phyloP scores from a whole-genome alignment of 495 filamentous ascomycete genomes.

The Neurospora sp. region DNA sequence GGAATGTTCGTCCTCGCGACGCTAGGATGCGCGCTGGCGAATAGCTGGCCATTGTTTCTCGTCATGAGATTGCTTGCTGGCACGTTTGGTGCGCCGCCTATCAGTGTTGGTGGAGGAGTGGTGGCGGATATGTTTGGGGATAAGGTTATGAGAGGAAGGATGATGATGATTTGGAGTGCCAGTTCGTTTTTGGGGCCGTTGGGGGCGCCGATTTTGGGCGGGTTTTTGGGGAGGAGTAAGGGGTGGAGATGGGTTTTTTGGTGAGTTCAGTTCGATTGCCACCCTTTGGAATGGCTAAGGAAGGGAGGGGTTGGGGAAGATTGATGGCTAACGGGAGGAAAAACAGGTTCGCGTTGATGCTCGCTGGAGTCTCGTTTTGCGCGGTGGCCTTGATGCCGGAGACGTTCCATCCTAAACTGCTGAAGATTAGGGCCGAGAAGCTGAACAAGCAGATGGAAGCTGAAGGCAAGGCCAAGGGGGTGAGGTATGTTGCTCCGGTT shows the following conservation, averaged over 20 bases:
- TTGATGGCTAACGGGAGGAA: not conserved
- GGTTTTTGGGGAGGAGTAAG: slow-evolving; percentile 15
- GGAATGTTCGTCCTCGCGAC: slow-evolving; percentile 59
- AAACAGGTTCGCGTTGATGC: slow-evolving; percentile 27
- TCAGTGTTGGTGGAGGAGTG: slow-evolving; percentile 73
- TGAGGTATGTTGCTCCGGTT: slow-evolving; percentile 9
- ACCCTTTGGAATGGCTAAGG: too few relatives aligned
- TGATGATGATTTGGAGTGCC: slow-evolving; percentile 22
- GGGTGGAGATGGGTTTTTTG: slow-evolving; percentile 49
- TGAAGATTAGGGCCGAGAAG: slow-evolving; percentile 35
- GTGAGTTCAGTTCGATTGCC: slow-evolving; percentile 10
- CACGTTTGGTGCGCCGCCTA: slow-evolving; percentile 62
- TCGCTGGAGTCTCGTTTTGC: slow-evolving; percentile 28
- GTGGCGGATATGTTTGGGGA: slow-evolving; percentile 62
- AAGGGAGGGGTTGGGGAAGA: too few relatives aligned
- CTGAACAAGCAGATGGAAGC: slow-evolving; percentile 30
- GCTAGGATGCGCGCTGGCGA: slow-evolving; percentile 50
- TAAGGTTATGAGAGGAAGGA: slow-evolving; percentile 14
- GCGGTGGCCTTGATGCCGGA: slow-evolving; percentile 31
- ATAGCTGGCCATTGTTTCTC: slow-evolving; percentile 6
- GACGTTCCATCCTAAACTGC: slow-evolving; percentile 40
- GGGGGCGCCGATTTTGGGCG: slow-evolving; percentile 39
- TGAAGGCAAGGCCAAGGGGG: not conserved
- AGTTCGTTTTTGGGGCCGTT: slow-evolving; percentile 31
- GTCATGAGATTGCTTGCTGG: slow-evolving; percentile 38